A percentile compares a stretch with the other conserved stretches of the same genome.
These are phyloP conservation scores for Daldinia grandis DNA, from an alignment of 495 filamentous ascomycete species.

Conservation along the genomic window DNA sequence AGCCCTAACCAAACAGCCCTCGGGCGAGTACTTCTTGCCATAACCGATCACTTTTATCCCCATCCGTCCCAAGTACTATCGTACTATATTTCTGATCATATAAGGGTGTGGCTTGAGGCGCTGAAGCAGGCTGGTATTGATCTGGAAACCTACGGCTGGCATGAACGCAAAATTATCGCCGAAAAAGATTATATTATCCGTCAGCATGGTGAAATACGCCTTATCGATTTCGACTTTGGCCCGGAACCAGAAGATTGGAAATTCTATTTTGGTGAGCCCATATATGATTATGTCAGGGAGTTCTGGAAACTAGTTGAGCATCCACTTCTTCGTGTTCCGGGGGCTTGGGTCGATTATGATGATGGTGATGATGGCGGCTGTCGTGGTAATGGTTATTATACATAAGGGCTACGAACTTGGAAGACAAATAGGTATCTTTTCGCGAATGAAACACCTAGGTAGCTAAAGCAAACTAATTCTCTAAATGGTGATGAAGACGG, in stretches of 20 bases:
- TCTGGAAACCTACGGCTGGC: slow-evolving; percentile 7
- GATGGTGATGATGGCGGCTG: too few species aligned
- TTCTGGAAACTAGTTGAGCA: slow-evolving; percentile 41
- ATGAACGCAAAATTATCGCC: not conserved
- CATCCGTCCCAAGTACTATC: too few species aligned
- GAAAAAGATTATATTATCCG: not conserved
- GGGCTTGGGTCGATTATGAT: slow-evolving; percentile 30
- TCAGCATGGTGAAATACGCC: not conserved
- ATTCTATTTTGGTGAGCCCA: slow-evolving; percentile 26
- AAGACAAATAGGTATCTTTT: too few species aligned
- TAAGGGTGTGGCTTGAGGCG: not conserved
- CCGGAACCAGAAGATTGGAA: slow-evolving; percentile 31
- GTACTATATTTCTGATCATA: not conserved
- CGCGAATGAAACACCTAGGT: too few species aligned
- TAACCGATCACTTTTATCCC: too few species aligned
- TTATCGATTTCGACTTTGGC: slow-evolving; percentile 25
- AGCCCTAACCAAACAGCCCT: too few species aligned
- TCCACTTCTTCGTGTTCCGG: slow-evolving; percentile 25
- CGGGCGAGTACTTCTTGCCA: too few species aligned
- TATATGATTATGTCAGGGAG: slow-evolving; percentile 25
- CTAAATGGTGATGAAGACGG: too few species aligned
- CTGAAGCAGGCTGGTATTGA: slow-evolving; percentile 8
- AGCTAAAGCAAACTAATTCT: too few species aligned
- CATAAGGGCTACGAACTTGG: too few species aligned
- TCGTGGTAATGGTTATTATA: not conserved